A percentile compares a stretch with the other conserved stretches of the same genome.
phyloP scores from a whole-genome alignment of 108 stramenopile genomes.

The Tribonema minus region DNA sequence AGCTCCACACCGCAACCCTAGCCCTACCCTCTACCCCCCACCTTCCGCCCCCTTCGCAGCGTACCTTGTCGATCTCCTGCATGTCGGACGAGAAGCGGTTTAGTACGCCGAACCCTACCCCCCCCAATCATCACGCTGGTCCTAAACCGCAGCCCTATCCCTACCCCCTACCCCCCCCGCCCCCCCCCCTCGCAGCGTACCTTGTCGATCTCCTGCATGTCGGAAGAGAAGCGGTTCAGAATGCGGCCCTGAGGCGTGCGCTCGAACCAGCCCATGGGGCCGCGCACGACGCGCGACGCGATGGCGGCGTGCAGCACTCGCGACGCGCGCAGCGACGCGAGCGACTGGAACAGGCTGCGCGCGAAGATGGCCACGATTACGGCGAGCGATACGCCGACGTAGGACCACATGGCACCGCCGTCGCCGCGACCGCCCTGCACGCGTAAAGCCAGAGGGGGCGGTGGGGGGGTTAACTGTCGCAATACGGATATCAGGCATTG shows the following conservation, averaged over 20 bases:
- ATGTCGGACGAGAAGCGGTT: conserved; percentile 88
- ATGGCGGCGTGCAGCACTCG: conserved; percentile 16
- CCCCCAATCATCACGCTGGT: too few relatives aligned
- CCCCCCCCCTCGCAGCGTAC: too few relatives aligned
- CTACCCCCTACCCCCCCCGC: too few relatives aligned
- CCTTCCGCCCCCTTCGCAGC: too few relatives aligned
- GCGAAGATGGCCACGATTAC: conserved; percentile 13
- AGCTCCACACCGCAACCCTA: too few relatives aligned
- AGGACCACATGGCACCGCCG: conserved; percentile 26
- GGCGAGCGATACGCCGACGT: conserved; percentile 16
- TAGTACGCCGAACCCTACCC: too few relatives aligned
- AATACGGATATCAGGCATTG: too few relatives aligned
- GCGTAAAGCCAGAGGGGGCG: too few relatives aligned
- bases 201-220: conserved; percentile 68
- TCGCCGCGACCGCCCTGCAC: too few relatives aligned
- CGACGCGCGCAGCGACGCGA: conserved; percentile 24
- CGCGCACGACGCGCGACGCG: conserved; percentile 14
- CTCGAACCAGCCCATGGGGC: conserved; percentile 73
- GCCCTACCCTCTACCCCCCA: too few relatives aligned
- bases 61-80: conserved; percentile 65
- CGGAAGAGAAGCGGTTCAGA: conserved; percentile 85
- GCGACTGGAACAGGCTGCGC: conserved; percentile 3
- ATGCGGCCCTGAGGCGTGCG: conserved; percentile 87
- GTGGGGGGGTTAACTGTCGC: too few relatives aligned
- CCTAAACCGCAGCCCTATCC: too few relatives aligned